phyloP scores from a whole-genome alignment of 345 rosid genomes.

The Citrus glauca region DNA sequence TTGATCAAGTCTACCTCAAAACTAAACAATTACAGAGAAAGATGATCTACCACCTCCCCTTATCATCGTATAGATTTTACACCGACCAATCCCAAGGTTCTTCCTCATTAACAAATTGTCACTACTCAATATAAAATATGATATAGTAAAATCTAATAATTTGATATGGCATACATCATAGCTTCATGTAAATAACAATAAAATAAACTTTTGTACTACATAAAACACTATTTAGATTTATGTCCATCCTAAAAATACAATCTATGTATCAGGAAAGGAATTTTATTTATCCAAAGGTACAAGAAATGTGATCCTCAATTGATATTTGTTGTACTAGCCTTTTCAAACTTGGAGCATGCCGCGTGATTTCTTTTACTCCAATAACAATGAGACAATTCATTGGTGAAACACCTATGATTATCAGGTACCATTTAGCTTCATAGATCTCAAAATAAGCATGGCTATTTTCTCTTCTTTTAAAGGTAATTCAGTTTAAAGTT shows the following conservation, averaged over 20 bases:
- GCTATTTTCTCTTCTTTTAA: background rate
- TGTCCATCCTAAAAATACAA: background rate
- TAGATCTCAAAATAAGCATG: background rate
- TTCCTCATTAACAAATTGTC: background rate
- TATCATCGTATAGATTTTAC: background rate
- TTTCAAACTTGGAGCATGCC: background rate
- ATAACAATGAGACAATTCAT: background rate
- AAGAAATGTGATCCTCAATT: background rate
- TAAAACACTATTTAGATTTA: background rate
- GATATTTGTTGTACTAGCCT: background rate
- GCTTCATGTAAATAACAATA: background rate
- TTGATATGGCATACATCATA: background rate
- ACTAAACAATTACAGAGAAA: background rate
- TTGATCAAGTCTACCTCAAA: background rate
- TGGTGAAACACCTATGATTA: background rate
- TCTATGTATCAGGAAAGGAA: background rate
- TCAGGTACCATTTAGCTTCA: background rate
- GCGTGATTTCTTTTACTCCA: background rate
- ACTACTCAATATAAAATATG: background rate
- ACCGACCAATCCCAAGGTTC: background rate
- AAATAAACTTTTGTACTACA: background rate
- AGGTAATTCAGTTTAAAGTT: background rate
- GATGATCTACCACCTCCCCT: background rate
- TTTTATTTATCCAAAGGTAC: background rate
- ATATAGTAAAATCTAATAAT: background rate